Base-by-base conservation (phyloP, 2,329 filamentous ascomycete genomes). In the Cercospora nicotianae region DNA sequence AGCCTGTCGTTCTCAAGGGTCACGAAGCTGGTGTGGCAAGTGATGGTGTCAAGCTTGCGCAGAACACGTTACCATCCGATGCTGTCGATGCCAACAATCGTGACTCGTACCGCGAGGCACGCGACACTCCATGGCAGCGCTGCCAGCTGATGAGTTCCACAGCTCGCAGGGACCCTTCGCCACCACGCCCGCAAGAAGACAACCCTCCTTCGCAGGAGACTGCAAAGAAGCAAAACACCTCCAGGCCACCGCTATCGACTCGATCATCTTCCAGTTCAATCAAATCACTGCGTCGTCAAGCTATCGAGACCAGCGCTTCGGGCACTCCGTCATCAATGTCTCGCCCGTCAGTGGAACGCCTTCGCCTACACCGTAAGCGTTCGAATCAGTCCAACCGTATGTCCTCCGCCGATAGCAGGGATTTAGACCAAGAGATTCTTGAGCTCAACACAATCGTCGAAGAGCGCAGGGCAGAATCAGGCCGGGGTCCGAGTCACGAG, bases 391-490 rank as follows among this genome's bases (percentile, higher is more conserved):
- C 66, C 39, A 72, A 70, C 39, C 68, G 69, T 9, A 57, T 72
- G 12, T 69, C 63, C 3, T 65, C 60, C 6, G 45, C 59, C 16
- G 67, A 66, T 12, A 66, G 67, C 59, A 63, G 65, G 26, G 71
- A 81, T 58, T 75, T 83, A 8, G 82, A 84, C 36, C 78, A 80
- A 39, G 82, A 81, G 13, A 81, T 84, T 63, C 77, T 81, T 3
- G 82, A 83, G 72, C 78, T 84, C 65, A 83, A 84, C 74, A 83
- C 80, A 23, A 83, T 84, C 62, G 79, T 84, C 60, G 81, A 83
- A 71, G 81, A 83, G 71, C 79, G 79, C 16, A 75, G 81, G n/a
- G 79, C 78, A n/a, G 80, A 79, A 59, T 76, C 77, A 8, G 42
- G 63, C 8, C 71, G 67, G 70, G 72, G 69, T 1, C 66, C 74